Percentiles rank a stretch among this genome's conserved stretches.
Conservation (phyloP, 805 yeast genomes). For the Cephaloascus albidus region DNA sequence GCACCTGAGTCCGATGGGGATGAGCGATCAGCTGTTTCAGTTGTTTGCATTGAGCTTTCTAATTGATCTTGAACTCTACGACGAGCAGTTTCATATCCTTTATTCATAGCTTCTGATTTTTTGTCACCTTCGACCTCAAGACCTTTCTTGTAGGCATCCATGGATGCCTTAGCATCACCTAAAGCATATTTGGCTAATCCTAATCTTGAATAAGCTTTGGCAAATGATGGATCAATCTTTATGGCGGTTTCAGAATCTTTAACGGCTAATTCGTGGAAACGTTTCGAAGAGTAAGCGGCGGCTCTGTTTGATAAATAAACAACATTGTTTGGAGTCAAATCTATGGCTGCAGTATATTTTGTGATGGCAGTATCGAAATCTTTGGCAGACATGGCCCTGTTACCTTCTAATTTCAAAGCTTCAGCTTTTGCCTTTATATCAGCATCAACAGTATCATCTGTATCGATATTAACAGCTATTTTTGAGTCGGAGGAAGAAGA, state of each 20-base stretch:
- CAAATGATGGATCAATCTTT: conserved; percentile 64
- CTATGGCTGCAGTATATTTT: conserved; percentile 76
- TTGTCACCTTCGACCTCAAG: conserved; percentile 77
- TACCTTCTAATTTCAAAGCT: conserved; percentile 75
- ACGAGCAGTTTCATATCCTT: conserved; percentile 91
- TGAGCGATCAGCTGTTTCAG: conserved; percentile 1
- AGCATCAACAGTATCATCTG: conserved; percentile 26
- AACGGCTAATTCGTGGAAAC: conserved; percentile 69
- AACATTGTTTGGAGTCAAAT: conserved; percentile 59
- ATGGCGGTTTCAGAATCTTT: conserved; percentile 81
- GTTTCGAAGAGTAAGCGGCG: conserved; percentile 82
- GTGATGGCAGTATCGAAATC: conserved; percentile 65
- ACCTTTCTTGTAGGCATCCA: conserved; percentile 86
- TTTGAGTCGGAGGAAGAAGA: conserved; percentile 6
- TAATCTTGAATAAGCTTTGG: conserved; percentile 91
- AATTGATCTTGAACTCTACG: conserved; percentile 74
- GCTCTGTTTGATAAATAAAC: conserved; percentile 92
- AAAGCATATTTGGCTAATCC: conserved; percentile 93
- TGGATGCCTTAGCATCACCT: conserved; percentile 84
- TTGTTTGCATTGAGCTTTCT: conserved; percentile 16
- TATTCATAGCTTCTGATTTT: conserved; percentile 83
- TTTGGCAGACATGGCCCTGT: conserved; percentile 74
- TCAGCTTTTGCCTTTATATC: conserved; percentile 71
- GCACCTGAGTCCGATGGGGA: conserved; percentile 6
- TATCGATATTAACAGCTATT: conserved; percentile 19